A percentile compares a stretch with the other conserved stretches of the same genome.
phyloP scores from a whole-genome alignment of 768 basidiomycete genomes.

The Zangia roseola region DNA sequence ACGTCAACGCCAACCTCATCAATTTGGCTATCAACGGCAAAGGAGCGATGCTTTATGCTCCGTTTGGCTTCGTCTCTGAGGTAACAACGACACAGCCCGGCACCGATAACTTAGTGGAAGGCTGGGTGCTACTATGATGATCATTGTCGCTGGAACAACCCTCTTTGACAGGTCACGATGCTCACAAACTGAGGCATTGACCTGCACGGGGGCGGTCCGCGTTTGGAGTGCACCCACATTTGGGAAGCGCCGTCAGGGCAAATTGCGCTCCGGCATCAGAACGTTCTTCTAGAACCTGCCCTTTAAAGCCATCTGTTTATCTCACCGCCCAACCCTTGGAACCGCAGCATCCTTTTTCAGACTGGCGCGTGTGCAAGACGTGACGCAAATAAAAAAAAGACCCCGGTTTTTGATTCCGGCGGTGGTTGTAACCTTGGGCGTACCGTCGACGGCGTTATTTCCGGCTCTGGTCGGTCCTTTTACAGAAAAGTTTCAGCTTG shows the following conservation, averaged over 20 bases:
- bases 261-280: constrained; percentile 22
- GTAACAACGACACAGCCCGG: constrained; percentile 16
- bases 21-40: not conserved
- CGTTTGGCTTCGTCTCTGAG: constrained; percentile 6
- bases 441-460: constrained; percentile 17
- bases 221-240: constrained; percentile 23
- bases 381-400: not conserved
- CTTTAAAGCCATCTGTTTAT: constrained; percentile 19
- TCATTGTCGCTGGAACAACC: constrained; percentile 8
- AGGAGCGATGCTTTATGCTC: not conserved
- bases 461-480: not conserved
- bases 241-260: not conserved
- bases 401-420: not conserved
- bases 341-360: constrained; percentile 8
- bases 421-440: no score
- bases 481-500: no score
- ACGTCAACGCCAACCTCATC: constrained; percentile 3
- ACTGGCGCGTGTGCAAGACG: constrained; percentile 10
- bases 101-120: constrained; percentile 12
- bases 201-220: not conserved
- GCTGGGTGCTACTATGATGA: constrained; percentile 8
- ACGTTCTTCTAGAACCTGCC: constrained; percentile 31
- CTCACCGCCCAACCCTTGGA: constrained; percentile 6
- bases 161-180: no score
- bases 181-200: not conserved